Percentiles rank a stretch among this genome's conserved stretches.
phyloP scores from a whole-genome alignment of 306 rosid species.

The Abrus pulchellus region DNA sequence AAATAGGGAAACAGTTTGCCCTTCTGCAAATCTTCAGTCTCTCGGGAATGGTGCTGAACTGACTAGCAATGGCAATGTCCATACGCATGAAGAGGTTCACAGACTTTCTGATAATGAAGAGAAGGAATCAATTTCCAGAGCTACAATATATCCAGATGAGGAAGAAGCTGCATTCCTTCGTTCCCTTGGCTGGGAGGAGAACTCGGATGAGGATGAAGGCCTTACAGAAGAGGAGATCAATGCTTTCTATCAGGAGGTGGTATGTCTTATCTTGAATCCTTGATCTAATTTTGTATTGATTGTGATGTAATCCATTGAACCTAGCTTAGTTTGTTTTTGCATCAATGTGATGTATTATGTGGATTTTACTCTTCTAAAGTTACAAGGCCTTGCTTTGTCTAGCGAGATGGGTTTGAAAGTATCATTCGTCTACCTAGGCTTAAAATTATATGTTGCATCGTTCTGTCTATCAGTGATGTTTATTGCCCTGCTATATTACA shows the following conservation, averaged over 20 bases:
- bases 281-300: conserved; percentile 11
- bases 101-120: conserved; percentile 59
- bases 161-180: conserved; percentile 97
- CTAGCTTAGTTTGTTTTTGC: conserved; percentile 23
- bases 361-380: not conserved
- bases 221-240: conserved; percentile 97
- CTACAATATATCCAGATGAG: conserved; percentile 75
- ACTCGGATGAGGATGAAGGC: conserved; percentile 85
- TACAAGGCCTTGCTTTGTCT: not conserved
- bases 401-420: conserved; percentile 2
- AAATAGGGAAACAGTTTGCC: conserved; percentile 55
- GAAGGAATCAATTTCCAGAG: conserved; percentile 54
- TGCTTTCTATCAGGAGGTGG: conserved; percentile 82
- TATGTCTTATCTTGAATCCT: conserved; percentile 18
- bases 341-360: conserved; percentile 17
- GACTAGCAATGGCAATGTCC: conserved; percentile 68
- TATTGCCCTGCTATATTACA: not conserved
- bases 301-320: conserved; percentile 26
- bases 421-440: not conserved
- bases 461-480: not conserved
- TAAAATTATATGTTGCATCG: conserved; percentile 10
- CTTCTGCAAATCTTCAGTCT: conserved; percentile 60
- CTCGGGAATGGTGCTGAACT: conserved; percentile 65
- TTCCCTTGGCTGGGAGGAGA: conserved; percentile 99
- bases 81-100: conserved; percentile 57